Base-by-base conservation (phyloP, 2,329 filamentous ascomycete genomes). In the Lasiodiplodia gonubiensis region DNA sequence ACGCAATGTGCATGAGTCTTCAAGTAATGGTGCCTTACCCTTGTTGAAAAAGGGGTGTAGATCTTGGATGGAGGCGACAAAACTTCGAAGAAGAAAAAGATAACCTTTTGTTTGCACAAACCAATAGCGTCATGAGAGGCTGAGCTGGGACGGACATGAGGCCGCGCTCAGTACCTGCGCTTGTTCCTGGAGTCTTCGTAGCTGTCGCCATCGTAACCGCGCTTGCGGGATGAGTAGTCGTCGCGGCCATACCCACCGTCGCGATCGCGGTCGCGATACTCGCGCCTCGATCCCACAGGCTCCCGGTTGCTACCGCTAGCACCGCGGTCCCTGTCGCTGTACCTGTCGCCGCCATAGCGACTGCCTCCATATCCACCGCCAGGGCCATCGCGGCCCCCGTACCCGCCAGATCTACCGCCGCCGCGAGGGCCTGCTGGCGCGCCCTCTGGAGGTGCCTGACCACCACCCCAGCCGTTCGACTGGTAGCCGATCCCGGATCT, bases 231-330 rank as follows among this genome's bases (percentile, higher is more conserved):
- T 68, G 85, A 82, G 68, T 85, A 81, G 71, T 87, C 84, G 59
- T 67, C 66, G n/a, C 66, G 54, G 65, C 55, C 65, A 60, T 68
- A 65, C 48, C 60, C 67, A 65, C 60, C 61, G 11, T 61, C 57
- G 53, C 67, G 64, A 54, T 69, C 68, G 16, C 59, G 49, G 67
- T 82, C 81, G 64, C 86, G 82, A 70, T 86, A 83, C 77, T 84
- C 83, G 71, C 90, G 88, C 74, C 89, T 81, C 64, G 88, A 88
- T 75, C 91, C 89, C 77, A 95, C 88, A 69, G 92, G 92, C 78
- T 96, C 93, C 80, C 91, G 90, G 81, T 96, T 95, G 82, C 92
- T 92, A 71, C 92, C 92, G 67, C 88, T 90, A 68, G 85, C 80
- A 71, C 83, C 81, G 72, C 74, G 70, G 57, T 76, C 75, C 14